Evolutionary conservation across 306 rosid species (phyloP).

Genomic region (Lathyrus tuberosus): DNA sequence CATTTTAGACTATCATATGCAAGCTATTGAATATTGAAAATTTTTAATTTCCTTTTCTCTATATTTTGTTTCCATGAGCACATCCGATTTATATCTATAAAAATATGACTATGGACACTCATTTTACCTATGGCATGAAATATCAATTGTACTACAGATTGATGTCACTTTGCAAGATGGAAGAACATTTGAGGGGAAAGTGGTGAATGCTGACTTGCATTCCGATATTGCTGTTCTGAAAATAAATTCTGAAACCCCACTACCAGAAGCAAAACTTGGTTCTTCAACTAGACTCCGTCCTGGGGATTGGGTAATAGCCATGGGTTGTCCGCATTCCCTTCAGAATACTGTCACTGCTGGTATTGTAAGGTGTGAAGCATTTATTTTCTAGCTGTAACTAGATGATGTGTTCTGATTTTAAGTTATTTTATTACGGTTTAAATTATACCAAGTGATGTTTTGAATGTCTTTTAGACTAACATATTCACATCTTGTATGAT

Average conservation of each 20-base stretch:
- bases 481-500: constrained; percentile 11
- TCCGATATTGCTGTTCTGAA: constrained; percentile 89
- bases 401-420: background rate
- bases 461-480: constrained; percentile 10
- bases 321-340: constrained; percentile 91
- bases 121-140: constrained; percentile 4
- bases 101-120: background rate
- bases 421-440: background rate
- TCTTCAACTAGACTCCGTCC: constrained; percentile 81
- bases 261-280: constrained; percentile 82
- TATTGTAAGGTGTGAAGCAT: constrained; percentile 71
- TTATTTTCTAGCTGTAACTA: background rate
- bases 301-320: constrained; percentile 89
- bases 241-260: constrained; percentile 78
- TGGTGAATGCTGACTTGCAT: constrained; percentile 77
- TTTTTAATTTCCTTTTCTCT: background rate
- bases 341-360: constrained; percentile 95
- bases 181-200: constrained; percentile 75
- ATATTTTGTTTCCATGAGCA: constrained; percentile 1
- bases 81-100: background rate
- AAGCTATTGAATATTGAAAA: background rate
- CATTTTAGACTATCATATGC: constrained; percentile 10
- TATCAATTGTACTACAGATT: constrained; percentile 52
- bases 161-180: constrained; percentile 93
- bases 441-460: background rate